These are phyloP conservation scores for Cladosporium oxysporum DNA, from an alignment of 2,329 filamentous ascomycete genomes.

Conservation along the genomic window DNA sequence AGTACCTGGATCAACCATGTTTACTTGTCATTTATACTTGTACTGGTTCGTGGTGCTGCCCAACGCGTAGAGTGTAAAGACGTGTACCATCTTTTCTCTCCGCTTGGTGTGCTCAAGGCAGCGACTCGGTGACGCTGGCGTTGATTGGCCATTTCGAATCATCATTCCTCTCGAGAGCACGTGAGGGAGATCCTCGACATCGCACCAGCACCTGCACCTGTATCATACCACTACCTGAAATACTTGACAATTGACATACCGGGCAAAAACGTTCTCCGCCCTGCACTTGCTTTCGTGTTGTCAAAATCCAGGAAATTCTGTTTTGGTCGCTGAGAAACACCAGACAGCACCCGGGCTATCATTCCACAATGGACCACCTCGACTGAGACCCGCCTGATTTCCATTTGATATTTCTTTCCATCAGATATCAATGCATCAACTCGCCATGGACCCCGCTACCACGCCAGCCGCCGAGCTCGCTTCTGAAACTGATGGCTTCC, in stretches of 20 bases:
- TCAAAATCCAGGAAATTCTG: not conserved
- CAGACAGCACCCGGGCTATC: not conserved
- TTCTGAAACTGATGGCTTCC: not conserved
- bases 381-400: not conserved
- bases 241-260: not conserved
- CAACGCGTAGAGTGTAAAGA: not conserved
- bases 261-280: not conserved
- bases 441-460: not conserved
- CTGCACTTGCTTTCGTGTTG: not conserved
- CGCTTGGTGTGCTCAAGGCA: not conserved
- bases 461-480: not conserved
- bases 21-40: no score
- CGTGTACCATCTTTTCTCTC: no score
- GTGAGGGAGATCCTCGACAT: not conserved
- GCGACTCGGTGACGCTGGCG: not conserved
- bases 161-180: not conserved
- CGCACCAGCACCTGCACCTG: not conserved
- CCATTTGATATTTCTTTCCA: no score
- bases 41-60: not conserved
- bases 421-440: not conserved
- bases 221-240: not conserved
- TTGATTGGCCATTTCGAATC: conserved; percentile 3
- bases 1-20: not conserved
- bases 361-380: not conserved
- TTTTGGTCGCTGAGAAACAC: not conserved